Evolutionary conservation across 2,329 filamentous ascomycete species (phyloP).

Genomic region (Neophaeococcomyces mojaviensis): DNA sequence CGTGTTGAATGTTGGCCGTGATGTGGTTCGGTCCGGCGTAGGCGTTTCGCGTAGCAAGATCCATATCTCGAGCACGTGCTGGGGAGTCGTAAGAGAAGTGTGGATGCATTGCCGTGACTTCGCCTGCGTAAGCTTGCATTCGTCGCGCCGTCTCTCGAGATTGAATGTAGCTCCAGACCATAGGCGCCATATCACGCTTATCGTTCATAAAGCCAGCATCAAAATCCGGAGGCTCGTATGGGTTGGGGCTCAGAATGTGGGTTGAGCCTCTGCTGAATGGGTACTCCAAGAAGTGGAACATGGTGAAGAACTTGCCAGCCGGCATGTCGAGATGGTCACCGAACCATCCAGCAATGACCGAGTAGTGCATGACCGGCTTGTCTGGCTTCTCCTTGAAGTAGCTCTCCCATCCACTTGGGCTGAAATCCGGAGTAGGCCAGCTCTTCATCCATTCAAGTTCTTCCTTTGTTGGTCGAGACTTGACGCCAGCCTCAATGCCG

Average conservation of each 20-base stretch:
- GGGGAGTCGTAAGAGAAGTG: constrained; percentile 64
- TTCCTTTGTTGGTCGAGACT: constrained; percentile 62
- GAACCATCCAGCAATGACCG: constrained; percentile 58
- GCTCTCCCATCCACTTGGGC: constrained; percentile 62
- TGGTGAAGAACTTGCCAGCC: constrained; percentile 71
- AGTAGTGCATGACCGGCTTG: constrained; percentile 83
- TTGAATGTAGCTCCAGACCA: constrained; percentile 81
- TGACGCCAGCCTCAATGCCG: constrained; percentile 72
- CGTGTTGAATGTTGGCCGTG: constrained; percentile 64
- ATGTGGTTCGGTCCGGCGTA: constrained; percentile 68
- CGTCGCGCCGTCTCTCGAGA: constrained; percentile 70
- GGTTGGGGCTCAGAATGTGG: constrained; percentile 63
- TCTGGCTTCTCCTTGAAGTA: constrained; percentile 81
- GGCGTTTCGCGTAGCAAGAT: constrained; percentile 65
- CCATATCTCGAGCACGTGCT: constrained; percentile 64
- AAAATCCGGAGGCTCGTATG: constrained; percentile 69
- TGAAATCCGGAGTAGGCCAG: constrained; percentile 69
- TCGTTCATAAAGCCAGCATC: constrained; percentile 81
- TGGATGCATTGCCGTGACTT: constrained; percentile 60
- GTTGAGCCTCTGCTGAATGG: constrained; percentile 67
- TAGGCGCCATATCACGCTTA: constrained; percentile 73
- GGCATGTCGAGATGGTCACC: constrained; percentile 54
- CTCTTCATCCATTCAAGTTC: constrained; percentile 62
- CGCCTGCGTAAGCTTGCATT: constrained; percentile 71
- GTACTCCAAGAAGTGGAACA: constrained; percentile 65